Evolutionary conservation across 2,329 filamentous ascomycete species (phyloP).

Genomic region (Sclerotinia glacialis): DNA sequence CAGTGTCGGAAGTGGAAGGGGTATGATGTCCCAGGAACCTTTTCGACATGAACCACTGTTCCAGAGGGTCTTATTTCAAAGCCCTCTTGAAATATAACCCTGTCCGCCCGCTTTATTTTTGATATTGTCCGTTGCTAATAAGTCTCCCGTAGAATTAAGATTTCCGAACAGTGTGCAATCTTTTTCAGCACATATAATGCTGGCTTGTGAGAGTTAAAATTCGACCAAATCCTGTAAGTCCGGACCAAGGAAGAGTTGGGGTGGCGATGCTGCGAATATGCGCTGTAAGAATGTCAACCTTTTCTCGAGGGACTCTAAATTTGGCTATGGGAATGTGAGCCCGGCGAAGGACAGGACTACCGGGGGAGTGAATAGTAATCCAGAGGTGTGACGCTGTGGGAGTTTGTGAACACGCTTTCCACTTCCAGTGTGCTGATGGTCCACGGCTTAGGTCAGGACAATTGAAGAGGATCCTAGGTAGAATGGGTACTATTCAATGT

Average conservation of each 20-base stretch:
- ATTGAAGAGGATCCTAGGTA: neutral
- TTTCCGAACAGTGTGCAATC: conserved; percentile 1
- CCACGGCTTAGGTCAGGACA: conserved; percentile 22
- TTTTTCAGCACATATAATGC: neutral
- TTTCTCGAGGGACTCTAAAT: conserved; percentile 17
- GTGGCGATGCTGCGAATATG: conserved; percentile 18
- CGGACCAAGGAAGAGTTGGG: conserved; percentile 15
- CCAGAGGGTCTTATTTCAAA: neutral
- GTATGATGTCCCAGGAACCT: conserved; percentile 27
- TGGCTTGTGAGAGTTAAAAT: conserved; percentile 12
- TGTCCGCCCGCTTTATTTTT: neutral
- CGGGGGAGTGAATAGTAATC: conserved; percentile 3
- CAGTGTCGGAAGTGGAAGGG: conserved; percentile 10
- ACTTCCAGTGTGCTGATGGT: conserved; percentile 3
- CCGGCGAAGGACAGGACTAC: conserved; percentile 13
- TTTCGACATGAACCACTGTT: conserved; percentile 34
- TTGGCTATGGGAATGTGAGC: conserved; percentile 5
- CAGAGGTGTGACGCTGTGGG: conserved; percentile 14
- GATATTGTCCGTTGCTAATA: neutral
- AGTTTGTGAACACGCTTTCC: conserved; percentile 5
- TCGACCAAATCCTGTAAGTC: conserved; percentile 18
- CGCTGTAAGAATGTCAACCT: conserved; percentile 12
- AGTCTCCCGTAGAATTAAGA: neutral
- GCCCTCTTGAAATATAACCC: neutral
- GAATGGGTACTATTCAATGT: neutral